Conservation (phyloP, 2,329 filamentous ascomycete species). For the Trichoderma koningiopsis region DNA sequence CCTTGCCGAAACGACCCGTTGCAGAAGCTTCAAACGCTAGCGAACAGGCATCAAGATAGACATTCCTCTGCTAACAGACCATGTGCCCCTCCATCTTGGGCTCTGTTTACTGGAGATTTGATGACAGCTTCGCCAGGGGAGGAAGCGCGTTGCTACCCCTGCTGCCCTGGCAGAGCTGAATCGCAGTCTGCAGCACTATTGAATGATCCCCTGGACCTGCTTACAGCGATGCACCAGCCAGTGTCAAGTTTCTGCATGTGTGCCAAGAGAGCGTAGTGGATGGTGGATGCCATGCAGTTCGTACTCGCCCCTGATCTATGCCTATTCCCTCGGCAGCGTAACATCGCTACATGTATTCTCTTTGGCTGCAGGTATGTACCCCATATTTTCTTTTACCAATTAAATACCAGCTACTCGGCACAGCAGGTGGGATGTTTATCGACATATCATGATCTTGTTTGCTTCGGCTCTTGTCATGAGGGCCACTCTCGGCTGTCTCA, state of each 20-base stretch:
- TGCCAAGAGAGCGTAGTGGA: neutral
- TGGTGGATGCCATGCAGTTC: neutral
- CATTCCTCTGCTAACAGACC: neutral
- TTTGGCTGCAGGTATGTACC: neutral
- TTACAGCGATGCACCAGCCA: neutral
- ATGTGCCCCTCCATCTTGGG: neutral
- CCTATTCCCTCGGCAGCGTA: neutral
- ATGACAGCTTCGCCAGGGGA: neutral
- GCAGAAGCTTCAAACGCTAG: constrained; percentile 18
- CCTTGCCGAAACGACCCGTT: neutral
- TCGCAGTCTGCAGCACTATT: constrained; percentile 9
- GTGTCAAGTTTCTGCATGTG: neutral
- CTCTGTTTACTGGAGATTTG: neutral
- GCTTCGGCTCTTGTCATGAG: neutral
- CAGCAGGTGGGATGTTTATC: neutral
- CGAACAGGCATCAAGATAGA: neutral
- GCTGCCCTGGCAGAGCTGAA: constrained; percentile 9
- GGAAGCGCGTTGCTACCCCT: neutral
- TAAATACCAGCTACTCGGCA: neutral
- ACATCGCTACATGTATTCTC: neutral
- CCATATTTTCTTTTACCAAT: neutral
- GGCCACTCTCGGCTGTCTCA: neutral
- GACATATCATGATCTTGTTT: neutral
- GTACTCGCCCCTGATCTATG: neutral
- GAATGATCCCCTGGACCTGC: constrained; percentile 8